Evolutionary conservation across 2,329 filamentous ascomycete species (phyloP), one percentile per base, ranked within the genome.

Genomic region (Xylaria multiplex): DNA sequence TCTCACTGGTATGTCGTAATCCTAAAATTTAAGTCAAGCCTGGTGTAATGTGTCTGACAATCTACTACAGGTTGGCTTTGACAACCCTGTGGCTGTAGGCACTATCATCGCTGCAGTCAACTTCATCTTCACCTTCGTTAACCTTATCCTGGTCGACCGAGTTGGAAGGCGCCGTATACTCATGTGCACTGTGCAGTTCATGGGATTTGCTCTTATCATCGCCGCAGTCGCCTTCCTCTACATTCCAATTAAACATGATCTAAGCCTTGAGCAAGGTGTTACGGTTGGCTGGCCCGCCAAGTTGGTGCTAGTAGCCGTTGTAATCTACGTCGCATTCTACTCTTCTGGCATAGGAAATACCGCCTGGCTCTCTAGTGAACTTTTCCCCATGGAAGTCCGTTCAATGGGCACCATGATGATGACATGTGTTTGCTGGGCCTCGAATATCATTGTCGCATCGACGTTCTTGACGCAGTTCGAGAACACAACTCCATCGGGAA

Each of bases 401-500:
- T 80, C 80, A 7, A 64, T 79, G 43, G 82, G 77, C 35, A 82
- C 80, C 0, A 83, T 82, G 80, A 70, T 81, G 76, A 74, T 81
- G 54, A 82, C 80, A 1, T 78, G 77, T 57, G 79, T 77, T 5
- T 77, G 75, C 69, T 80, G 81, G 80, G 79, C 75, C 13, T 76
- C 72, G 53, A 83, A 83, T 71, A 79, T 84, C 63, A 81, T 83
- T 60, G 77, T 84, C 55, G 76, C 79, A 27, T 81, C 79, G 9
- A 83, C 81, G 0, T 84, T 84, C 72, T 69, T 84, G 43, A 79
- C 80, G 3, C 80, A 80, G 79, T 82, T 83, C 76, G 77, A 83
- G 54, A 72, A 70, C 13, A 79, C 79, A 59, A 83, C 81, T 0
- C 81, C 81, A 0, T 79, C 77, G 2, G 82, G 82, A 2, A 79